Percentiles rank a stretch among this genome's conserved stretches.
These are phyloP conservation scores for Exophiala calicioides DNA, from an alignment of 2,329 filamentous ascomycete species.

Conservation along the genomic window DNA sequence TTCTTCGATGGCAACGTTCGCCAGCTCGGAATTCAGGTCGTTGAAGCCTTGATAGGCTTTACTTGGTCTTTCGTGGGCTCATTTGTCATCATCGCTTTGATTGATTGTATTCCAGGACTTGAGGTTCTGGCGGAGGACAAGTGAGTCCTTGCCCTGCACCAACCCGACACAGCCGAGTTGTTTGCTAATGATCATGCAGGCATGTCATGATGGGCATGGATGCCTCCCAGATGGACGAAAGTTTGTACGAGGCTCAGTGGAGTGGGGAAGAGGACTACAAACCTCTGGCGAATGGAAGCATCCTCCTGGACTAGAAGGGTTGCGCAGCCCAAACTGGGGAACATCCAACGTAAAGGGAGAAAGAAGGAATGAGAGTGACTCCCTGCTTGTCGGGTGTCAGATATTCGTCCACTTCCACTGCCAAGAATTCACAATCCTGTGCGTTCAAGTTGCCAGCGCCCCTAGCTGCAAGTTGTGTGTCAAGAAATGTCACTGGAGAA, in stretches of 20 bases:
- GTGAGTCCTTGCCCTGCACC: slow-evolving; percentile 39
- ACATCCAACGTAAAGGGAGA: neutral
- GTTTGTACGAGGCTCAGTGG: slow-evolving; percentile 43
- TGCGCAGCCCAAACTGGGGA: neutral
- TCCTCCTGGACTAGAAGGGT: slow-evolving; percentile 17
- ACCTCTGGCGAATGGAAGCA: slow-evolving; percentile 21
- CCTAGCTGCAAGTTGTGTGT: no score
- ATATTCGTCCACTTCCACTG: no score
- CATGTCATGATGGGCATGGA: slow-evolving; percentile 53
- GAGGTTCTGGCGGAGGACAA: slow-evolving; percentile 56
- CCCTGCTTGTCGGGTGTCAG: no score
- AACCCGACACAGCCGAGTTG: neutral
- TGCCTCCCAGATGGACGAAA: slow-evolving; percentile 54
- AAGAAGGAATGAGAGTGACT: no score
- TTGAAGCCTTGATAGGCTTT: slow-evolving; percentile 55
- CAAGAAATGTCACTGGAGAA: no score
- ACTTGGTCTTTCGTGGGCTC: slow-evolving; percentile 53
- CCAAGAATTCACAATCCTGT: no score
- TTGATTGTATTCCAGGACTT: slow-evolving; percentile 55
- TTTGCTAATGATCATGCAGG: slow-evolving; percentile 13
- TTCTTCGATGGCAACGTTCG: slow-evolving; percentile 55
- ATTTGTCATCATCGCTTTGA: slow-evolving; percentile 52
- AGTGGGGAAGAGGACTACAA: slow-evolving; percentile 35
- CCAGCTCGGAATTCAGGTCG: slow-evolving; percentile 53
- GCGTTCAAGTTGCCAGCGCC: no score